Conservation (phyloP, 805 yeast species). For the Saturnispora serradocipensis region DNA sequence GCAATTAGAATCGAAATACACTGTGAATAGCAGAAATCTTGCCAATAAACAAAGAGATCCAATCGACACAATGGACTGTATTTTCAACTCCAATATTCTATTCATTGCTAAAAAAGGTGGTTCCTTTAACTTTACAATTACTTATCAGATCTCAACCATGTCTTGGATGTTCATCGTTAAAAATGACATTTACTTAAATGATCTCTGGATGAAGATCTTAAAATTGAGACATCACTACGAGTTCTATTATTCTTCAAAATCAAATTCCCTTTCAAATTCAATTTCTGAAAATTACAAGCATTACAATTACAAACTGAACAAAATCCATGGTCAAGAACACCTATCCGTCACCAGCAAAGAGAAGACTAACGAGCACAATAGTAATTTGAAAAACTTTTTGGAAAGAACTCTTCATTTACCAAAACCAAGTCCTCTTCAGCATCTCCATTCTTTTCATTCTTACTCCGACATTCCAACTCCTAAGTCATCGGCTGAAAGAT, state of each 20-base stretch:
- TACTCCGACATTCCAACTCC: neutral
- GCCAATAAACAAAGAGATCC: conserved; percentile 14
- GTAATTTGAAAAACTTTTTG: conserved; percentile 26
- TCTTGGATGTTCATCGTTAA: conserved; percentile 53
- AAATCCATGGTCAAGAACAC: conserved; percentile 15
- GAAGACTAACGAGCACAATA: conserved; percentile 25
- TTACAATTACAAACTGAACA: conserved; percentile 22
- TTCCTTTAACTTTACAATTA: conserved; percentile 29
- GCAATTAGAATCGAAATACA: neutral
- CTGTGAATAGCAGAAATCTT: neutral
- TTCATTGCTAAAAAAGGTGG: conserved; percentile 30
- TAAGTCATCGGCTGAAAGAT: neutral
- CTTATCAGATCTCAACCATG: conserved; percentile 37
- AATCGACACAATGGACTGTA: conserved; percentile 26
- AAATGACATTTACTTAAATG: conserved; percentile 47
- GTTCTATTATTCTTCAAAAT: conserved; percentile 26
- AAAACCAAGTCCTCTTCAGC: neutral
- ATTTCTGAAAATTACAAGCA: conserved; percentile 25
- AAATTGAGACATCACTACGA: conserved; percentile 30
- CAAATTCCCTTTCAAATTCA: conserved; percentile 23
- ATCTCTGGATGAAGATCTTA: conserved; percentile 38
- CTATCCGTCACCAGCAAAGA: conserved; percentile 16
- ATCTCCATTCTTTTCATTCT: neutral
- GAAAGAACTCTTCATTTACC: conserved; percentile 19
- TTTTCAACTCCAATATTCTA: conserved; percentile 27